phyloP scores from a whole-genome alignment of 192 early-diverging fungal genomes.

The Funneliformis mosseae region DNA sequence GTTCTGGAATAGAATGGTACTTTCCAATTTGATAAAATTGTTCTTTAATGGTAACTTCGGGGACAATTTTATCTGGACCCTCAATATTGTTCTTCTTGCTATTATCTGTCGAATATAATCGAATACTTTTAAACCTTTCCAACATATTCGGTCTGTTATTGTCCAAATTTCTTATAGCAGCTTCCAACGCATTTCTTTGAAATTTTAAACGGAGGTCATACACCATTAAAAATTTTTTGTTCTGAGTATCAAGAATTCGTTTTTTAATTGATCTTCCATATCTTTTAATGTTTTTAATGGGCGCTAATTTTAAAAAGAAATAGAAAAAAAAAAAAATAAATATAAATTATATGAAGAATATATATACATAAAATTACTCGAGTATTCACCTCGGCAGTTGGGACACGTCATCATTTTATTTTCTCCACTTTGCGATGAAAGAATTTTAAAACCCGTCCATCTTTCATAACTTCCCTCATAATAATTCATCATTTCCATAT shows the following conservation, averaged over 20 bases:
- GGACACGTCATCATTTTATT: neutral
- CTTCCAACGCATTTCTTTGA: neutral
- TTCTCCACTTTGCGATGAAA: neutral
- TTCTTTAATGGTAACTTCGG: neutral
- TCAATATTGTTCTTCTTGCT: neutral
- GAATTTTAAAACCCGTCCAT: neutral
- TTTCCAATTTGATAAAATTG: neutral
- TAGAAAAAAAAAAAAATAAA: neutral
- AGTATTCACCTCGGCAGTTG: neutral
- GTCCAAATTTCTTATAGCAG: neutral
- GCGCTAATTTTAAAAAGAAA: neutral
- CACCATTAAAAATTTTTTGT: slow-evolving; percentile 26
- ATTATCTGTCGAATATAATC: neutral
- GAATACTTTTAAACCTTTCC: neutral
- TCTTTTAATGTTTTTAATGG: slow-evolving; percentile 9
- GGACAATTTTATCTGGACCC: neutral
- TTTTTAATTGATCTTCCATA: slow-evolving; percentile 32
- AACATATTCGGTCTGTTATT: slow-evolving; percentile 8
- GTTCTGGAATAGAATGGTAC: slow-evolving; percentile 1
- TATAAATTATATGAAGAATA: neutral
- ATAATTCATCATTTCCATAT: slow-evolving; percentile 33
- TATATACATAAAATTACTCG: neutral
- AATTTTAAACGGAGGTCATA: neutral
- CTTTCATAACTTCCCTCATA: neutral
- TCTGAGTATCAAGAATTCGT: slow-evolving; percentile 13